Conservation (phyloP, 2,329 filamentous ascomycete species). For the Raffaelea arxii region DNA sequence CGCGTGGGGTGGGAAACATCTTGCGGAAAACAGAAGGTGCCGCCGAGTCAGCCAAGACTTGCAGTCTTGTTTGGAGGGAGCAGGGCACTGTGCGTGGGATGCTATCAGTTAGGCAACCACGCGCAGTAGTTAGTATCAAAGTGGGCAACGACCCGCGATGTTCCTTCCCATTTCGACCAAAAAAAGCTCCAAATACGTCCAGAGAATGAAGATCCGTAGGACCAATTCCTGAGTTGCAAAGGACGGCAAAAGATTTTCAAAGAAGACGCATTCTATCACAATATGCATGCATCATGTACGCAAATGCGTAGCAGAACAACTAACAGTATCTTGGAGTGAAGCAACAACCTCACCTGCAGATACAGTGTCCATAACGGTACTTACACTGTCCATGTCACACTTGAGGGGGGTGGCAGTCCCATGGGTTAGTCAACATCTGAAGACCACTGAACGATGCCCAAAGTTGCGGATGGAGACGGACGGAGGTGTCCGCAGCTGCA, state of each 20-base stretch:
- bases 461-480: not conserved
- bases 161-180: no score
- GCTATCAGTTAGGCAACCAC: not conserved
- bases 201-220: no score
- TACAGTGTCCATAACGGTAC: no score
- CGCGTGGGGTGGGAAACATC: constrained; percentile 1
- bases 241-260: no score
- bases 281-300: no score
- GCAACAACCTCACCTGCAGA: no score
- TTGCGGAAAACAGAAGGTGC: not conserved
- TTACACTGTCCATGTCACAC: not conserved
- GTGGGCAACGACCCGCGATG: no score
- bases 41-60: not conserved
- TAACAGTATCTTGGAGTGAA: no score
- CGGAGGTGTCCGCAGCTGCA: not conserved
- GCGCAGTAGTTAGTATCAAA: not conserved
- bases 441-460: not conserved
- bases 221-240: no score
- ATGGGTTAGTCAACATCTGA: not conserved
- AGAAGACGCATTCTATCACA: no score
- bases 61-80: not conserved
- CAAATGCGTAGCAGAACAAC: no score
- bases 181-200: no score
- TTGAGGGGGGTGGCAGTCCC: not conserved
- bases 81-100: not conserved